A percentile compares a stretch with the other conserved stretches of the same genome.
Evolutionary conservation across 2,329 filamentous ascomycete species (phyloP).

Genomic region (Aspergillus uvarum): DNA sequence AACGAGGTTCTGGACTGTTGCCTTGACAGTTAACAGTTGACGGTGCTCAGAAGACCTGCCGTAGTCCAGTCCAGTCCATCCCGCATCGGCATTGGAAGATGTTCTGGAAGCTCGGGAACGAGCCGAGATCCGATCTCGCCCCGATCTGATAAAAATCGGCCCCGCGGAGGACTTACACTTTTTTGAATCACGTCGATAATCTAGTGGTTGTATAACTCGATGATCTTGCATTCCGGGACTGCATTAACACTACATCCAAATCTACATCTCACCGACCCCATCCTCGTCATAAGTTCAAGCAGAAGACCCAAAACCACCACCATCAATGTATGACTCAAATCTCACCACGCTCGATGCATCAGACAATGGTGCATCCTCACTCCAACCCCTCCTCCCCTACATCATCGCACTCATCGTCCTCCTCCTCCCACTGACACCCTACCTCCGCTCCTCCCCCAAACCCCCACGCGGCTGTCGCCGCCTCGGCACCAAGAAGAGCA

Average conservation of each 20-base stretch:
- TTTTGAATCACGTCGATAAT: no score
- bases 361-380: neutral
- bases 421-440: conserved; percentile 3
- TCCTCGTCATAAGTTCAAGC: neutral
- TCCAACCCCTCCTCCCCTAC: neutral
- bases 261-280: no score
- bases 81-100: neutral
- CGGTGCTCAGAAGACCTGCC: neutral
- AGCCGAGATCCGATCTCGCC: neutral
- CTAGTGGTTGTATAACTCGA: neutral
- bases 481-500: conserved; percentile 52
- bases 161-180: neutral
- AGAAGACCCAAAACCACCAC: neutral
- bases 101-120: neutral
- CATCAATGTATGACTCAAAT: neutral
- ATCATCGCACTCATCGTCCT: conserved; percentile 6
- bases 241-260: no score
- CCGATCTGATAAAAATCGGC: neutral
- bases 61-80: neutral
- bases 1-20: neutral
- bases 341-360: conserved; percentile 4
- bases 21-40: neutral
- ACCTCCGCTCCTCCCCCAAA: conserved; percentile 27
- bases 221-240: neutral
- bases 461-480: conserved; percentile 49